phyloP scores from a whole-genome alignment of 305 asterid species.

The Ilex paraguariensis region DNA sequence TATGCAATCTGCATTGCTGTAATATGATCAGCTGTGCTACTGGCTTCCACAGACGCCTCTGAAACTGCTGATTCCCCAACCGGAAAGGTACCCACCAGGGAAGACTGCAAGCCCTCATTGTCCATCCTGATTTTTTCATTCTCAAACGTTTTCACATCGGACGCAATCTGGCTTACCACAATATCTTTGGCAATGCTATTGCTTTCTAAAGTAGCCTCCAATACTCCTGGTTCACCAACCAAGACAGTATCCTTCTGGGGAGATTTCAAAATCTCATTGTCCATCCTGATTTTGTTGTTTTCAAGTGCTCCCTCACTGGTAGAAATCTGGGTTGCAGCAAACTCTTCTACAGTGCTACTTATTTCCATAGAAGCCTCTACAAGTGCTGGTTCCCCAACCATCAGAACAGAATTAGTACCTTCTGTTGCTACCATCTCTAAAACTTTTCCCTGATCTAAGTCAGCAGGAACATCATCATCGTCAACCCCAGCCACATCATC shows the following conservation, averaged over 20 bases:
- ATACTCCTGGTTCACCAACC: slow-evolving; percentile 1
- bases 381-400: slow-evolving; percentile 25
- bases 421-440: slow-evolving; percentile 24
- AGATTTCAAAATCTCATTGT: slow-evolving; percentile 6
- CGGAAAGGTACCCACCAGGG: slow-evolving; percentile 17
- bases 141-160: slow-evolving; percentile 4
- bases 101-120: slow-evolving; percentile 13
- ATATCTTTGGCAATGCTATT: not conserved
- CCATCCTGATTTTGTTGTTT: slow-evolving; percentile 9
- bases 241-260: slow-evolving; percentile 5
- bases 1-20: slow-evolving; percentile 24
- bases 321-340: not conserved
- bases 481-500: slow-evolving; percentile 17
- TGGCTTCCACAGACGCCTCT: slow-evolving; percentile 22
- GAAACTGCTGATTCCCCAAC: slow-evolving; percentile 12
- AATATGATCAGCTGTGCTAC: slow-evolving; percentile 25
- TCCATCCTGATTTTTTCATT: slow-evolving; percentile 7
- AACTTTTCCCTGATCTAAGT: slow-evolving; percentile 19
- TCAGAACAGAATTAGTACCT: slow-evolving; percentile 22
- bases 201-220: slow-evolving; percentile 7
- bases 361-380: no score
- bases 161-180: not conserved
- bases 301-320: slow-evolving; percentile 3
- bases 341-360: no score
- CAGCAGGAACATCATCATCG: slow-evolving; percentile 14